Evolutionary conservation across 257 asterid species (phyloP).

Genomic region (Scutellaria minor): DNA sequence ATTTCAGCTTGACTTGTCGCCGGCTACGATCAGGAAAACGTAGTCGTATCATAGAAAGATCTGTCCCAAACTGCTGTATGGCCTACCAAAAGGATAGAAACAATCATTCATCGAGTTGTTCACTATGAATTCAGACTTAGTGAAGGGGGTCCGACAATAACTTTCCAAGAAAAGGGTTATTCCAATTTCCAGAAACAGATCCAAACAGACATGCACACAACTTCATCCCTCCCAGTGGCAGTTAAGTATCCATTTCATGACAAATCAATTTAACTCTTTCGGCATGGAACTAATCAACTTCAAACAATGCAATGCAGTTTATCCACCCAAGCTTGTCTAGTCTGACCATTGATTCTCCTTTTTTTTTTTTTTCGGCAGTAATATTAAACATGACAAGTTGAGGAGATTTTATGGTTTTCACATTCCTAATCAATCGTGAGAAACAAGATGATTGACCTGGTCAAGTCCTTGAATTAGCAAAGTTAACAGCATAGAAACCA

Average conservation of each 20-base stretch:
- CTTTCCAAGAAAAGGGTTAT: neutral
- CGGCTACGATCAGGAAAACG: slow-evolving; percentile 84
- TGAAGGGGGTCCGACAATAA: slow-evolving; percentile 12
- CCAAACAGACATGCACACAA: neutral
- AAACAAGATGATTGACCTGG: neutral
- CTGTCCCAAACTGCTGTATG: slow-evolving; percentile 81
- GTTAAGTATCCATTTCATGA: neutral
- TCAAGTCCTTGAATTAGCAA: neutral
- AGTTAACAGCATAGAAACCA: neutral
- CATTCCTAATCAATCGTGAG: neutral
- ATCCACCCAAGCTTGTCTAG: neutral
- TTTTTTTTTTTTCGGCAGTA: neutral
- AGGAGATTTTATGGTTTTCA: neutral
- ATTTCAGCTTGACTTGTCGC: slow-evolving; percentile 68
- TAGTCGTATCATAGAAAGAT: slow-evolving; percentile 82
- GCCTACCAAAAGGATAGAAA: slow-evolving; percentile 50
- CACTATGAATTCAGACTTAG: neutral
- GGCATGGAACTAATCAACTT: neutral
- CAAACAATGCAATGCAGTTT: neutral
- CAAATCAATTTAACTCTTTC: neutral
- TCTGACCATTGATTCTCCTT: neutral
- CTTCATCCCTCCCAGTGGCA: neutral
- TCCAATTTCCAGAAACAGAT: neutral
- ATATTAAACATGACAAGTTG: neutral
- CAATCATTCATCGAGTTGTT: neutral